phyloP scores from a whole-genome alignment of 208 protist species.

The Leishmania mexicana region DNA sequence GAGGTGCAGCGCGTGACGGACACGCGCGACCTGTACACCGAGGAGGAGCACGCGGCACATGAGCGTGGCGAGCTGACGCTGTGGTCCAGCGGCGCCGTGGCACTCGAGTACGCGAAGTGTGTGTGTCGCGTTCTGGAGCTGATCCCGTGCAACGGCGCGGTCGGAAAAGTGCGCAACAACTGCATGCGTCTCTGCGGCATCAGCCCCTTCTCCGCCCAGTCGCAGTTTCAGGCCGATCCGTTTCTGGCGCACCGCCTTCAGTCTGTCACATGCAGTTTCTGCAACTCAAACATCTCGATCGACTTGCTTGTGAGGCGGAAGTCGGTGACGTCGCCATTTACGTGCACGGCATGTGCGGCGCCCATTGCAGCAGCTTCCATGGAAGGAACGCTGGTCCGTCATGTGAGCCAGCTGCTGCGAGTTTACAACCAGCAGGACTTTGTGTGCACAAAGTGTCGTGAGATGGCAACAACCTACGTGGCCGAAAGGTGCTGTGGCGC shows the following conservation, averaged over 20 bases:
- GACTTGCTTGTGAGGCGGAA: constrained; percentile 53
- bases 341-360: constrained; percentile 71
- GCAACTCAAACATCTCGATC: constrained; percentile 62
- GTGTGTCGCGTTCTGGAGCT: constrained; percentile 73
- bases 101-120: constrained; percentile 83
- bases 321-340: constrained; percentile 34
- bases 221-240: constrained; percentile 43
- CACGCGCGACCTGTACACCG: constrained; percentile 55
- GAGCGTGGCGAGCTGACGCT: constrained; percentile 18
- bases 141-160: constrained; percentile 66
- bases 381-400: constrained; percentile 80
- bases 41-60: constrained; percentile 40
- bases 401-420: constrained; percentile 64
- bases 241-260: constrained; percentile 42
- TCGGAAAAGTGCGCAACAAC: constrained; percentile 83
- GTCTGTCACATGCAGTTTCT: constrained; percentile 77
- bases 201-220: constrained; percentile 83
- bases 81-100: constrained; percentile 50
- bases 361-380: constrained; percentile 62
- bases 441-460: constrained; percentile 80
- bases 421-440: constrained; percentile 83
- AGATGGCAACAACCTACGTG: constrained; percentile 69
- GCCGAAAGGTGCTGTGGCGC: constrained; percentile 83
- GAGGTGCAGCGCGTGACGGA: constrained; percentile 78
- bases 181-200: constrained; percentile 87